These are phyloP conservation scores for Cyberlindnera nakhonratchasimensis DNA, from an alignment of 805 yeast species.

Conservation along the genomic window DNA sequence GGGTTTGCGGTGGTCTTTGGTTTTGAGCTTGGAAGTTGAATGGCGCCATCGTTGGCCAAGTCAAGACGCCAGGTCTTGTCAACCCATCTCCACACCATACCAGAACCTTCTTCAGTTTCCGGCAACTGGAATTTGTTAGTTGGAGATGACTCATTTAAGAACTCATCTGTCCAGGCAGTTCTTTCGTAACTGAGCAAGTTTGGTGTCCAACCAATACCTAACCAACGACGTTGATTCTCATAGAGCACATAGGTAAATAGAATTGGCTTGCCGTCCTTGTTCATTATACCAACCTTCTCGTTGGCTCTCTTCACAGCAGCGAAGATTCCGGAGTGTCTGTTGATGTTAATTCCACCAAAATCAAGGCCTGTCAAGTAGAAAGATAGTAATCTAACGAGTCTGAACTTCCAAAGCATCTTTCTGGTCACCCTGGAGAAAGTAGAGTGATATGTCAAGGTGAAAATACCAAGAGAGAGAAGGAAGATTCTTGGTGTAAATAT, in stretches of 20 bases:
- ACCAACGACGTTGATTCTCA: conserved; percentile 96
- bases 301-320: conserved; percentile 41
- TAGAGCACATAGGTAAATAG: conserved; percentile 87
- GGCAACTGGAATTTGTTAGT: conserved; percentile 81
- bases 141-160: conserved; percentile 77
- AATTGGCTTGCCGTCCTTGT: conserved; percentile 47
- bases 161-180: conserved; percentile 97
- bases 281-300: conserved; percentile 31
- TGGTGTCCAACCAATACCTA: conserved; percentile 97
- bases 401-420: conserved; percentile 79
- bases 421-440: conserved; percentile 81
- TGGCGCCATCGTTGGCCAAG: conserved; percentile 81
- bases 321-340: conserved; percentile 38
- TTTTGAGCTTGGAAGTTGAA: conserved; percentile 63
- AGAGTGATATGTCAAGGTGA: conserved; percentile 80
- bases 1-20: conserved; percentile 61
- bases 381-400: conserved; percentile 61
- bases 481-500: conserved; percentile 68
- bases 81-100: conserved; percentile 91
- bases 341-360: conserved; percentile 48
- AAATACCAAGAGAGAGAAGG: conserved; percentile 53
- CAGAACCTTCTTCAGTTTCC: conserved; percentile 59
- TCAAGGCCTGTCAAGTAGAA: conserved; percentile 88
- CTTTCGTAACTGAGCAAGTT: conserved; percentile 89
- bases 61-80: conserved; percentile 92